Percentiles rank a stretch among this genome's conserved stretches.
Evolutionary conservation across 1,284 basidiomycete genomes (phyloP).

Genomic region (Trichosporon ovoides): DNA sequence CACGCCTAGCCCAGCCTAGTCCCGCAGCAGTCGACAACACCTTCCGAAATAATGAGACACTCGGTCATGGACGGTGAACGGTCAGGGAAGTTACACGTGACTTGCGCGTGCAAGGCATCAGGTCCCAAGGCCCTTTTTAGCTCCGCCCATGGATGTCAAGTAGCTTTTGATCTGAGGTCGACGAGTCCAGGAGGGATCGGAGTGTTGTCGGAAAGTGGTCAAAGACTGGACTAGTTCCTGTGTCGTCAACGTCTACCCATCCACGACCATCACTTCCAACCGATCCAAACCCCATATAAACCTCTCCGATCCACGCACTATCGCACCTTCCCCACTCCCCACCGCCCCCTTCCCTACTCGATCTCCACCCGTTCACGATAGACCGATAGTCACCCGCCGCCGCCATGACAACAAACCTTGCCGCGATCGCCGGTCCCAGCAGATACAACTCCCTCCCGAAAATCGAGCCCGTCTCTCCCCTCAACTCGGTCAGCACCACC

Average conservation of each 20-base stretch:
- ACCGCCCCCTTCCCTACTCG: not conserved
- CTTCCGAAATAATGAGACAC: too few relatives aligned
- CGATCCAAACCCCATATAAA: too few relatives aligned
- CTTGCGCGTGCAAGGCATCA: not conserved
- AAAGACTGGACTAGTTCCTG: too few relatives aligned
- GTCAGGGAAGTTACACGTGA: not conserved
- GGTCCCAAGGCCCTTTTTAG: not conserved
- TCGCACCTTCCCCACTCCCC: not conserved
- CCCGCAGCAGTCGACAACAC: too few relatives aligned
- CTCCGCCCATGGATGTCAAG: not conserved
- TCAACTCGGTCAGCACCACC: conserved; percentile 10
- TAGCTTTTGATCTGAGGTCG: too few relatives aligned
- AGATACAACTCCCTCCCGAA: conserved; percentile 24
- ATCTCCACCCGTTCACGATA: not conserved
- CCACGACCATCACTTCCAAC: too few relatives aligned
- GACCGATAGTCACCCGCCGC: too few relatives aligned
- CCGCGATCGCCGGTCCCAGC: conserved; percentile 39
- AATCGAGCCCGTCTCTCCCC: conserved; percentile 17
- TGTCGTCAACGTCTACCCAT: not conserved
- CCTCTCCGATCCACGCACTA: not conserved
- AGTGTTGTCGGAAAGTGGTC: too few relatives aligned
- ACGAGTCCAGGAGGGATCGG: too few relatives aligned
- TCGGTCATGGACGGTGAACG: too few relatives aligned
- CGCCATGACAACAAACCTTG: conserved; percentile 41
- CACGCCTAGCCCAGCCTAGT: too few relatives aligned